Conservation (phyloP, 805 yeast genomes). For the Starmera pachycereana region DNA sequence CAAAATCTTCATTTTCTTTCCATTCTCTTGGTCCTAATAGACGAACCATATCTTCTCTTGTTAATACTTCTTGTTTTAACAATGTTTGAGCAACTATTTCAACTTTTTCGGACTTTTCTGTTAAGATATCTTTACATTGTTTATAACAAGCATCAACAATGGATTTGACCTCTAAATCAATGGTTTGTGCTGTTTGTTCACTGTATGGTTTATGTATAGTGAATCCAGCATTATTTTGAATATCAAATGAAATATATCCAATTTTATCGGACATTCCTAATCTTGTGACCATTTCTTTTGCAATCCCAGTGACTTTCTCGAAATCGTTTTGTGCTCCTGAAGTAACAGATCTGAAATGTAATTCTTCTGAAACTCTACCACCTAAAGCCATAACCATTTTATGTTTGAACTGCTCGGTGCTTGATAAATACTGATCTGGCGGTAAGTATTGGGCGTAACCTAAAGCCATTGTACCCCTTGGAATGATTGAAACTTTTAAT, state of each 20-base stretch:
- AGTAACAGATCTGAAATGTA: slow-evolving; percentile 79
- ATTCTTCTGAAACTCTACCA: slow-evolving; percentile 85
- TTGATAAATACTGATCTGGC: slow-evolving; percentile 72
- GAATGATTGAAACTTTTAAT: slow-evolving; percentile 87
- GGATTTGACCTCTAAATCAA: slow-evolving; percentile 61
- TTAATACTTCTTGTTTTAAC: slow-evolving; percentile 63
- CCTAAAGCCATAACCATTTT: slow-evolving; percentile 93
- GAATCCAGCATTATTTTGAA: slow-evolving; percentile 39
- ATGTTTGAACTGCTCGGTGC: slow-evolving; percentile 67
- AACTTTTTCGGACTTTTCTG: slow-evolving; percentile 50
- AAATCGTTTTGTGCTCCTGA: slow-evolving; percentile 92
- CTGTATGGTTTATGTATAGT: slow-evolving; percentile 56
- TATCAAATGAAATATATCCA: slow-evolving; percentile 54
- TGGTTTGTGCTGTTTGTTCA: slow-evolving; percentile 56
- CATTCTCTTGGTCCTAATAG: slow-evolving; percentile 71
- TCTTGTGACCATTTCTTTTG: slow-evolving; percentile 79
- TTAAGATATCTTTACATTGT: slow-evolving; percentile 46
- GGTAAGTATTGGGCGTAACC: slow-evolving; percentile 97
- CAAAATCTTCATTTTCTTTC: slow-evolving; percentile 82
- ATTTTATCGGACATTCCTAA: slow-evolving; percentile 81
- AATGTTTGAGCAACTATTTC: slow-evolving; percentile 67
- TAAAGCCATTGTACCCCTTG: slow-evolving; percentile 88
- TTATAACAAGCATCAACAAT: slow-evolving; percentile 57
- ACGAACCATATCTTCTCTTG: slow-evolving; percentile 72
- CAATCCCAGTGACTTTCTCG: slow-evolving; percentile 83